Base-by-base conservation (phyloP, 352 stramenopile genomes). In the Pythium monospermum region DNA sequence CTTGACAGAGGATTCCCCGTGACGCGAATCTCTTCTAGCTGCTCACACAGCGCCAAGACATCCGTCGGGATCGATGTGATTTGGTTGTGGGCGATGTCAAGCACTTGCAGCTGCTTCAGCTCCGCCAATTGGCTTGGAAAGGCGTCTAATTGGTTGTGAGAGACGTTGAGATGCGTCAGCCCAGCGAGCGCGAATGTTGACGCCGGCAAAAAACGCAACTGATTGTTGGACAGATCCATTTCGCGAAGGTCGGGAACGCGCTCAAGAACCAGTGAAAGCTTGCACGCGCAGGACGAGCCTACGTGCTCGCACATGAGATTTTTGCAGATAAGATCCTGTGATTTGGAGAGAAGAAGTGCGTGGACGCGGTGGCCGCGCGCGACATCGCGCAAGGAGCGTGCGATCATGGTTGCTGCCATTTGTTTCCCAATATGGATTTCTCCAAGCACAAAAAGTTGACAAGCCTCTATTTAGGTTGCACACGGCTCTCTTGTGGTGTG, bases 301-400 rank as follows among this genome's bases (percentile, higher is more conserved):
- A 97, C 66, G 65, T 93, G 81, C 57, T 94, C 82, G 60, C 88
- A 97, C 88, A 97, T 96, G 42, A 97, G 68, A 55, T 96, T 95
- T 30, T 73, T 78, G 66, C 88, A 97, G n/a, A 94, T 53, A 35
- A 97, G 65, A 63, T 97, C 88, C n/a, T 68, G 49, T 21, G 85
- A 96, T 41, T 63, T 61, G n/a, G 66, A 27, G 23, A 97, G 74
- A 55, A 91, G 37, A 49, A 97, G 75, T 56, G 68, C 47, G 21
- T 62, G 60, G 22, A 94, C 74, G 26, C 53, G 57, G 19, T 57
- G 35, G 15, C 73, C 77, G 45, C 73, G 78, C 38, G 83, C 83
- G 26, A 89, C 79, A 36, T 94, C 83, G 1, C 80, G 80, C 16
- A 91, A 65, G 18, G 64, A 84, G 18, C 58, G 60, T 21, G 67